Evolutionary conservation across 2,329 filamentous ascomycete species (phyloP), one percentile per base, ranked within the genome.

Genomic region (Coniochaeta sp.): DNA sequence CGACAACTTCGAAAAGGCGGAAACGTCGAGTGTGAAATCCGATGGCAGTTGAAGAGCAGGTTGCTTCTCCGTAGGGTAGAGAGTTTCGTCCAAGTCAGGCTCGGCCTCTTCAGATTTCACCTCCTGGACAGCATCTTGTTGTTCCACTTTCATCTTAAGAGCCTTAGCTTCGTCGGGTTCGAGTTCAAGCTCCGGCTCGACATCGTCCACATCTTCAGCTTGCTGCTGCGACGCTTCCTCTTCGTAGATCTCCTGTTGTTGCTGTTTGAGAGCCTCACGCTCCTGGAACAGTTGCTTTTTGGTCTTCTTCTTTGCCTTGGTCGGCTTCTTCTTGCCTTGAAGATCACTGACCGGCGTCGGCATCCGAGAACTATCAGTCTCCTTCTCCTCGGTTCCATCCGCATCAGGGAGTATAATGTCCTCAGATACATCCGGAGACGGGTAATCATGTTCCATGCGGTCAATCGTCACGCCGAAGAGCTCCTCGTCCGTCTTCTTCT

Each of bases 401-500:
- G 77, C 73, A 64, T 83, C 80, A 2, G 75, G 75, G 56, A 80
- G 73, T 34, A 75, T 66, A 28, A 77, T 76, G 59, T 86, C 82
- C 57, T 82, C 78, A 16, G 81, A 77, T 26, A 79, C 73, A 47
- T 79, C 68, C 64, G 76, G 71, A 28, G 77, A 73, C 17, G 78
- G 75, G 58, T 80, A 75, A 34, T 81, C 79, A 32, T 76, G 73
- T 59, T 82, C 81, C 24, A 84, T 77, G 60, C 77, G 79, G 57
- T 80, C 78, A 24, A 84, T 78, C 36, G 81, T 83, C 52, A 89
- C 78, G 16, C 84, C 86, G 69, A 92, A 92, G 5, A 93, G 79
- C 66, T 91, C 89, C 66, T 93, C 90, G 61, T 93, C 90, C 0
- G 80, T 80, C 70, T 91, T 91, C 76, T 92, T 93, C 67, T 84